phyloP scores from a whole-genome alignment of 2,329 filamentous ascomycete genomes.

The Ophioceras dolichostomum region DNA sequence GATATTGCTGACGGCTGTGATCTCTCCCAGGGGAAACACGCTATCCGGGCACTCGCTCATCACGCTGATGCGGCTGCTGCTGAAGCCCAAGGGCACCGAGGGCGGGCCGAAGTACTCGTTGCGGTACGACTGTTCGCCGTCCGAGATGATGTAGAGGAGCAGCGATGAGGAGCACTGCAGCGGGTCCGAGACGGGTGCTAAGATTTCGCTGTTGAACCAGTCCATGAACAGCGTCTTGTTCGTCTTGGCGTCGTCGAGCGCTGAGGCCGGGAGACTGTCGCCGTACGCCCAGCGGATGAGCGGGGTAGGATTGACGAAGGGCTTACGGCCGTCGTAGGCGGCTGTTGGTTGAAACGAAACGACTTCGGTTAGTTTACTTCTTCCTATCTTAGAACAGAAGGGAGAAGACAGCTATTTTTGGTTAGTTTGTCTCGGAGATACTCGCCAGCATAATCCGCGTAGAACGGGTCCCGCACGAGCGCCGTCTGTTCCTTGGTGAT shows the following conservation, averaged over 20 bases:
- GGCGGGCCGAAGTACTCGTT: conserved; percentile 25
- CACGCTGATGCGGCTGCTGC: conserved; percentile 19
- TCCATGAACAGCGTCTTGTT: conserved; percentile 37
- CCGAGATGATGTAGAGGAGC: conserved; percentile 30
- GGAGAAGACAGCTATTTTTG: too few relatives aligned
- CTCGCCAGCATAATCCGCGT: conserved; percentile 22
- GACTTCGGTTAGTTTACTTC: too few relatives aligned
- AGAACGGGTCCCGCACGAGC: conserved; percentile 25
- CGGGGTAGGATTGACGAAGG: conserved; percentile 23
- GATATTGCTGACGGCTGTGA: conserved; percentile 19
- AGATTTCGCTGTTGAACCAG: conserved; percentile 31
- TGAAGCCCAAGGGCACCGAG: conserved; percentile 31
- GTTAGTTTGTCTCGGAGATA: not conserved
- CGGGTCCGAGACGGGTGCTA: conserved; percentile 23
- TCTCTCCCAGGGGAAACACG: conserved; percentile 28
- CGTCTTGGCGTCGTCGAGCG: conserved; percentile 23
- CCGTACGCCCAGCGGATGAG: conserved; percentile 22
- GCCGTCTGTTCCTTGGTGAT: conserved; percentile 23
- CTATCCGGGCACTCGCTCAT: conserved; percentile 25
- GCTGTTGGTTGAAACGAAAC: too few relatives aligned
- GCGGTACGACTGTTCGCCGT: conserved; percentile 15
- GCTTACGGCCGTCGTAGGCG: conserved; percentile 18
- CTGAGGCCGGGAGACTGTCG: conserved; percentile 13
- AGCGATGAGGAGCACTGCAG: conserved; percentile 32
- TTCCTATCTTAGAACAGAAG: too few relatives aligned